Evolutionary conservation across 2,329 filamentous ascomycete species (phyloP).

Genomic region (Stachybotrys elegans): DNA sequence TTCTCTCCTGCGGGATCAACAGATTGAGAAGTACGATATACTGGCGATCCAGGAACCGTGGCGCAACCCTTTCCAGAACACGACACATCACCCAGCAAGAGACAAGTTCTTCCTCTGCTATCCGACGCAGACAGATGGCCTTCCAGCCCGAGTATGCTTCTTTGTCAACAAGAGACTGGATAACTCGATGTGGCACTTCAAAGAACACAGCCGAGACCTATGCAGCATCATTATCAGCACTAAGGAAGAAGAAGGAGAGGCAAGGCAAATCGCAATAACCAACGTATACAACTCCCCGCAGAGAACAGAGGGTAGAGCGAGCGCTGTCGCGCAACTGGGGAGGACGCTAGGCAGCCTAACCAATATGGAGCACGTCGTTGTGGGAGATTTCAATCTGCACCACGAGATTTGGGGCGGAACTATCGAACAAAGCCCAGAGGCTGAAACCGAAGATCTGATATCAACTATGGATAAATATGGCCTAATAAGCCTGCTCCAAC

Average conservation of each 20-base stretch:
- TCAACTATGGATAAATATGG: constrained; percentile 3
- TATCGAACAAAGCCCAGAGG: not conserved
- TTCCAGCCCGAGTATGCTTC: constrained; percentile 5
- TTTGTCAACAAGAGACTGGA: constrained; percentile 6
- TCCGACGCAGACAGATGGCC: not conserved
- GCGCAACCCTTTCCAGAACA: constrained; percentile 3
- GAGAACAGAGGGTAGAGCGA: constrained; percentile 1
- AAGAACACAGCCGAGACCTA: constrained; percentile 2
- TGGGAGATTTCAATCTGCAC: constrained; percentile 5
- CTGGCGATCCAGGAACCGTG: constrained; percentile 5
- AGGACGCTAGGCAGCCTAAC: not conserved
- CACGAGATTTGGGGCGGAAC: constrained; percentile 1
- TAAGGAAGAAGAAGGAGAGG: constrained; percentile 1
- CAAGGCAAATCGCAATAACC: not conserved
- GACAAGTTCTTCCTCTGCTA: constrained; percentile 2
- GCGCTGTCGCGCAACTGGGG: not conserved
- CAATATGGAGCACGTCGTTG: constrained; percentile 3
- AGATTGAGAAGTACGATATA: constrained; percentile 3
- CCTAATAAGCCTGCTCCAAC: constrained; percentile 2
- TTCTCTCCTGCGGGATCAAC: constrained; percentile 1
- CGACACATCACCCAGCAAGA: constrained; percentile 3
- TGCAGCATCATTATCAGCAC: constrained; percentile 2
- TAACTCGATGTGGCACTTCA: constrained; percentile 3
- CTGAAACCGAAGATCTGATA: constrained; percentile 3
- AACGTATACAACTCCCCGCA: constrained; percentile 4